phyloP scores from a whole-genome alignment of 1,139 yeast genomes.

The Arxiozyma slooffiae region DNA sequence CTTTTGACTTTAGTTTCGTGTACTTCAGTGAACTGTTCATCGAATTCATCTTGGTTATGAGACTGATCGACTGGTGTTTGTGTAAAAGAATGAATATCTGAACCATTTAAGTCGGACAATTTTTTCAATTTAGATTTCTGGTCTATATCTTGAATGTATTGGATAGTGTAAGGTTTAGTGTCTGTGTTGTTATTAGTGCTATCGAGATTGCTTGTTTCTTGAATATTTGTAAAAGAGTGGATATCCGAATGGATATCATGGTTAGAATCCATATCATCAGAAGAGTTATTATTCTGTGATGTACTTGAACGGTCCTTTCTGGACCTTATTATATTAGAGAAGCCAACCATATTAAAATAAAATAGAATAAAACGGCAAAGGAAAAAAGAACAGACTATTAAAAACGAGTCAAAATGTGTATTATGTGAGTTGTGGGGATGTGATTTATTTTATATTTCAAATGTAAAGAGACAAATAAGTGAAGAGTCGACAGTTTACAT shows the following conservation, averaged over 20 bases:
- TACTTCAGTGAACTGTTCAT: conserved; percentile 28
- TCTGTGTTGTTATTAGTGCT: neutral
- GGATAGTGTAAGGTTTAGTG: conserved; percentile 1
- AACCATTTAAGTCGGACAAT: neutral
- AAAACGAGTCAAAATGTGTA: no score
- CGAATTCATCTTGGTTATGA: conserved; percentile 15
- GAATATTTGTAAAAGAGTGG: conserved; percentile 1
- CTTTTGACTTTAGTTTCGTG: conserved; percentile 38
- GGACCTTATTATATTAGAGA: conserved; percentile 5
- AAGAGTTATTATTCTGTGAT: neutral
- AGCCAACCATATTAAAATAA: conserved; percentile 3
- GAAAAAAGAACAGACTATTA: no score
- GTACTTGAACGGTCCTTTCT: conserved; percentile 1
- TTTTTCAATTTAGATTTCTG: conserved; percentile 1
- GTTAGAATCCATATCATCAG: conserved; percentile 1
- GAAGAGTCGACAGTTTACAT: no score
- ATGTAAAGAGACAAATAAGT: no score
- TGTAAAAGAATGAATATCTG: conserved; percentile 7
- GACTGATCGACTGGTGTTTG: conserved; percentile 6
- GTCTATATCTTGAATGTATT: neutral
- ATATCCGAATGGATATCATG: neutral
- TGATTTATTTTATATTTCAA: no score
- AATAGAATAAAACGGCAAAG: no score
- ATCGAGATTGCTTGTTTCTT: neutral
- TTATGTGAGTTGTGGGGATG: no score